These are phyloP conservation scores for Melocanna baccifera DNA, from an alignment of 176 grass and related monocot genomes.

Conservation along the genomic window DNA sequence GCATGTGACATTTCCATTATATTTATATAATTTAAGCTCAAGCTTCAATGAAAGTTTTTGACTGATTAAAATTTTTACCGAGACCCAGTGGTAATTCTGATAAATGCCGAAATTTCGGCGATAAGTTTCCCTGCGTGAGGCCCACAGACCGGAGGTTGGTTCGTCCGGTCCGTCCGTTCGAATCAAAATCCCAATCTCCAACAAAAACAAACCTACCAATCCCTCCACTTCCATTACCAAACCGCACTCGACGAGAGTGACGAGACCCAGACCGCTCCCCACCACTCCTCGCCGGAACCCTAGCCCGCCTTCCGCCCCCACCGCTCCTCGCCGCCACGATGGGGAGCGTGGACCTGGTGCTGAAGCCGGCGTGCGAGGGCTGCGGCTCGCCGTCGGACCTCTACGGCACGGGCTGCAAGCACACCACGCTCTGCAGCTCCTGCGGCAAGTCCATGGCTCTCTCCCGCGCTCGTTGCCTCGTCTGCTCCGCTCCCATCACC, in stretches of 20 bases:
- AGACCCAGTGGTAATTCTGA: too few relatives aligned
- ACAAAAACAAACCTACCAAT: too few relatives aligned
- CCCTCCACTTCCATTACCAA: neutral
- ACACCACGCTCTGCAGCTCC: conserved; percentile 83
- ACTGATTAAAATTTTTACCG: too few relatives aligned
- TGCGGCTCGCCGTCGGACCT: conserved; percentile 80
- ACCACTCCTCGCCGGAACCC: neutral
- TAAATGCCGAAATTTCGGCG: too few relatives aligned
- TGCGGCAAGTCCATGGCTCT: conserved; percentile 85
- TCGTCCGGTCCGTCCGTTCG: too few relatives aligned
- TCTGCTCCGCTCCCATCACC: conserved; percentile 68
- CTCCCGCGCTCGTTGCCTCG: conserved; percentile 54
- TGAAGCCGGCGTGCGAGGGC: conserved; percentile 75
- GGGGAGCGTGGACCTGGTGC: conserved; percentile 68
- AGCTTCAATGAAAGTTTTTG: too few relatives aligned
- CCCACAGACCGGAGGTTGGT: too few relatives aligned
- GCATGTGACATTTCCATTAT: too few relatives aligned
- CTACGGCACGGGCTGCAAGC: conserved; percentile 89
- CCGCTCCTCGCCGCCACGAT: neutral
- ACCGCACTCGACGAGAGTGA: neutral
- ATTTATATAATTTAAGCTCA: too few relatives aligned
- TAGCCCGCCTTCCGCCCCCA: neutral
- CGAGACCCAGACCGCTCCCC: neutral
- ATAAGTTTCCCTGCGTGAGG: too few relatives aligned
- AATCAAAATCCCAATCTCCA: too few relatives aligned